phyloP scores from a whole-genome alignment of 2,329 filamentous ascomycete species.

The Ophiobolus disseminans region DNA sequence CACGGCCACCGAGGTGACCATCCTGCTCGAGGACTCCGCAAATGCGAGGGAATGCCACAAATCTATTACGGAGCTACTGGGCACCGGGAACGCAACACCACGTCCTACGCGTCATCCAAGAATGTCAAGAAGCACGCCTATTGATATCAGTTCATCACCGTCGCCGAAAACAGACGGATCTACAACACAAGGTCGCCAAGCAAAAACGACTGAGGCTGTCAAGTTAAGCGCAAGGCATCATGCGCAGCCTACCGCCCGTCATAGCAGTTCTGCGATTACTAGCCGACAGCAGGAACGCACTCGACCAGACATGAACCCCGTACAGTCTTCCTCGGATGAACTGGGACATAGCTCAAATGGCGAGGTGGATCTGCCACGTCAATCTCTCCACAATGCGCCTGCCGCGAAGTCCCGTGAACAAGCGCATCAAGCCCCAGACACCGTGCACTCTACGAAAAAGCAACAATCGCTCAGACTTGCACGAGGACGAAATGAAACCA shows the following conservation, averaged over 20 bases:
- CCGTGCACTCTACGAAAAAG: no score
- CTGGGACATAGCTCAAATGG: not conserved
- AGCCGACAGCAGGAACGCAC: no score
- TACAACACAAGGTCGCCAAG: not conserved
- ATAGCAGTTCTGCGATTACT: no score
- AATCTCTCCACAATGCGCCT: no score
- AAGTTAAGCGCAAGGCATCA: no score
- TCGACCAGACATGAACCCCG: no score
- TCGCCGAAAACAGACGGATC: not conserved
- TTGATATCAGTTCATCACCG: not conserved
- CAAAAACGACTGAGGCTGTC: no score
- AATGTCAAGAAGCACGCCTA: not conserved
- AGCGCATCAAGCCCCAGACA: no score
- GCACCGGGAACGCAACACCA: not conserved
- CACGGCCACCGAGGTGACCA: constrained; percentile 23
- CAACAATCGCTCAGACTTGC: no score
- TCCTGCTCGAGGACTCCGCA: constrained; percentile 23
- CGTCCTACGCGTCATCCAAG: not conserved
- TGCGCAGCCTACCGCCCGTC: no score
- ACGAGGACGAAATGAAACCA: not conserved
- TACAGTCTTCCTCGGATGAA: not conserved
- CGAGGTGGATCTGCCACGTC: no score
- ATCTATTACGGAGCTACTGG: constrained; percentile 21
- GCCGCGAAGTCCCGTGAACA: no score
- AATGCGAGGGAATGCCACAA: constrained; percentile 32